A percentile compares a stretch with the other conserved stretches of the same genome.
phyloP scores from a whole-genome alignment of 2,329 filamentous ascomycete species.

The Colletotrichum tanaceti region DNA sequence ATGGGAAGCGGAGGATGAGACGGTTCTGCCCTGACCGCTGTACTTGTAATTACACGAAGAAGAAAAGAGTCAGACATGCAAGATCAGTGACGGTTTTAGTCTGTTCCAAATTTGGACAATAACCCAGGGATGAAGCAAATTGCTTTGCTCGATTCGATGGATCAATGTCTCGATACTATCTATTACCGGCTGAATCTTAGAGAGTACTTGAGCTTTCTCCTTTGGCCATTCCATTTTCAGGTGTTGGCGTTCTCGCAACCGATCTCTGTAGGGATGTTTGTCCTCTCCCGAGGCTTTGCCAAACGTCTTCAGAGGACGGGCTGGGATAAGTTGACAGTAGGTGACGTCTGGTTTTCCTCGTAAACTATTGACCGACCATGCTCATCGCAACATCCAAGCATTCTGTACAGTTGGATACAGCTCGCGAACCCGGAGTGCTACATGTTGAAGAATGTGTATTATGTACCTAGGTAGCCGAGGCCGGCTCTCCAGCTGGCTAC shows the following conservation, averaged over 20 bases:
- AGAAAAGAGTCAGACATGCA: slow-evolving; percentile 7
- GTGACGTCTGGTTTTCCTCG: not conserved
- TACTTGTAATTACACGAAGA: slow-evolving; percentile 34
- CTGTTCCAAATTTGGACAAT: not conserved
- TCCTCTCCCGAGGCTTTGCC: not conserved
- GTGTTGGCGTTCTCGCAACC: not conserved
- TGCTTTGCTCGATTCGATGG: slow-evolving; percentile 5
- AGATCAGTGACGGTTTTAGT: slow-evolving; percentile 15
- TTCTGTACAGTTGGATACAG: not conserved
- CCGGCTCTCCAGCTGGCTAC: too few relatives aligned
- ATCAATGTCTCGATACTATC: slow-evolving; percentile 7
- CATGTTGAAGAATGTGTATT: not conserved
- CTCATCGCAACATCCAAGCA: not conserved
- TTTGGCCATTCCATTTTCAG: not conserved
- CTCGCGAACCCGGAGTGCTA: not conserved
- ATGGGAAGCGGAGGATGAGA: slow-evolving; percentile 30
- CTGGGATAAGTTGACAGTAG: not conserved
- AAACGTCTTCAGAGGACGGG: not conserved
- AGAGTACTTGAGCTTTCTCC: not conserved
- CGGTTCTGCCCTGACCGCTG: slow-evolving; percentile 18
- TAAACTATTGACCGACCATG: too few relatives aligned
- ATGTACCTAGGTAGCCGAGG: too few relatives aligned
- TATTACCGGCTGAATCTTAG: too few relatives aligned
- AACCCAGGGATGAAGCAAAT: slow-evolving; percentile 9
- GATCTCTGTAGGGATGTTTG: not conserved